Conservation (phyloP, 495 filamentous ascomycete genomes). For the Penicillium verhagenii region DNA sequence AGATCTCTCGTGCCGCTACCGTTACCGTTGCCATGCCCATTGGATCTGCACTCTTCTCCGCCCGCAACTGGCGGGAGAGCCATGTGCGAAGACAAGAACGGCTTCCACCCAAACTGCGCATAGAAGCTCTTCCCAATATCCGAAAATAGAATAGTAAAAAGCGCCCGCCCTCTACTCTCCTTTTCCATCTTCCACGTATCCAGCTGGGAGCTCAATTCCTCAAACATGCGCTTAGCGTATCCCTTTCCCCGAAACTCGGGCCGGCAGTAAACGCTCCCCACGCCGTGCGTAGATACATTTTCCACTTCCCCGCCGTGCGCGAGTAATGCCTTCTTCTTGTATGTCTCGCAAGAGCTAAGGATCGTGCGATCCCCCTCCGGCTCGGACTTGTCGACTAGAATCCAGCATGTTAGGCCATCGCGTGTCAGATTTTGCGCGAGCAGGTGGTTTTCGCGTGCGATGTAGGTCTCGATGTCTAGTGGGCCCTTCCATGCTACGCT, state of each 20-base stretch:
- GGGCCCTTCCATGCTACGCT: conserved; percentile 69
- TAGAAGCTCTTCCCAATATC: conserved; percentile 97
- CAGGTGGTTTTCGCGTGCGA: conserved; percentile 73
- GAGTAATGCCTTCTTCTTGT: conserved; percentile 70
- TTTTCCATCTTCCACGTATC: conserved; percentile 51
- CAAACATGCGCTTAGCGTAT: conserved; percentile 74
- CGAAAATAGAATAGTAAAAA: conserved; percentile 80
- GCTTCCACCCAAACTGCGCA: conserved; percentile 74
- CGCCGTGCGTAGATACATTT: conserved; percentile 71
- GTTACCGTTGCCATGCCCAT: conserved; percentile 1
- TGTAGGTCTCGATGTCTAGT: conserved; percentile 65
- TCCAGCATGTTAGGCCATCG: conserved; percentile 81
- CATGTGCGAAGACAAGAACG: conserved; percentile 70
- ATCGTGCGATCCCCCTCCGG: conserved; percentile 56
- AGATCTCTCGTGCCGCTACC: conserved; percentile 22
- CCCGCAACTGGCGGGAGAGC: conserved; percentile 50
- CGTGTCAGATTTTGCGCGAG: conserved; percentile 62
- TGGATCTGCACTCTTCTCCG: conserved; percentile 14
- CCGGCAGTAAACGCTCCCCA: conserved; percentile 85
- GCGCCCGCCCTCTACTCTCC: conserved; percentile 31
- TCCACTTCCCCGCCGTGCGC: conserved; percentile 48
- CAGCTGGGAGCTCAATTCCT: conserved; percentile 51
- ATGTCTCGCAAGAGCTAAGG: conserved; percentile 78
- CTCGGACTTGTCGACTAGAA: conserved; percentile 63
- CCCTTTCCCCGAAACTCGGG: conserved; percentile 68